Evolutionary conservation across 768 basidiomycete genomes (phyloP), one percentile per base, ranked within the genome.

Genomic region (Myochromella boudieri): DNA sequence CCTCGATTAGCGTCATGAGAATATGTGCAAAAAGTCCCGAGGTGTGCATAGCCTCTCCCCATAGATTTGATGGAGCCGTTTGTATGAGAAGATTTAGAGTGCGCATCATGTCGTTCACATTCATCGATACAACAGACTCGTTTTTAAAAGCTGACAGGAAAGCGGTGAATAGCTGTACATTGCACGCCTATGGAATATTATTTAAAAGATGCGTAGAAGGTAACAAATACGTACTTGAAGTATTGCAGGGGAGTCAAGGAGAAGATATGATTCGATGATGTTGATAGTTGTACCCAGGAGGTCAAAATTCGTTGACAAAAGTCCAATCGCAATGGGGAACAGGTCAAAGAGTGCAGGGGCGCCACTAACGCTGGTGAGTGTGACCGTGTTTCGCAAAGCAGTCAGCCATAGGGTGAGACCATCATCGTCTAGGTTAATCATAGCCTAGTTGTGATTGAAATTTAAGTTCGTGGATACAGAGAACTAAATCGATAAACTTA

Each of bases 381-480:
- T 68, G 1, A 74, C 61, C 1, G 86, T 76, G 57, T 90, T 88
- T 38, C 83, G 75, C 28, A 94, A 67, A 1, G 87, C 78, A 25
- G 77, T 70, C 18, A 76, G 70, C 93, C 92, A 95, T 9, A 95
- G 77, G 32, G 70, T 72, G 37, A 93, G 62, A 0, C 80, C 87
- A 62, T 95, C 92, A 50, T 82, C 81, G 54, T 95, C 91, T 18
- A 95, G 74, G 51, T 86, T 76, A 27, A 76, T 66, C n/a, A 76
- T 72, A 24, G 72, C 74, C 89, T 91, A 51, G 42, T 53, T 39
- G 53, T n/a, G 42, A 44, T 11, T 37, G 50, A 20, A 48, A 52
- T 20, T 59, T 36, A 44, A 46, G 26, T 9, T 5, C 21, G 37
- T 12, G 12, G 37, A 27, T 15, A 25, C 21, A 40, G 26, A 20